Base-by-base conservation (phyloP, 163 green algal species). In the Chlorella variabilis region DNA sequence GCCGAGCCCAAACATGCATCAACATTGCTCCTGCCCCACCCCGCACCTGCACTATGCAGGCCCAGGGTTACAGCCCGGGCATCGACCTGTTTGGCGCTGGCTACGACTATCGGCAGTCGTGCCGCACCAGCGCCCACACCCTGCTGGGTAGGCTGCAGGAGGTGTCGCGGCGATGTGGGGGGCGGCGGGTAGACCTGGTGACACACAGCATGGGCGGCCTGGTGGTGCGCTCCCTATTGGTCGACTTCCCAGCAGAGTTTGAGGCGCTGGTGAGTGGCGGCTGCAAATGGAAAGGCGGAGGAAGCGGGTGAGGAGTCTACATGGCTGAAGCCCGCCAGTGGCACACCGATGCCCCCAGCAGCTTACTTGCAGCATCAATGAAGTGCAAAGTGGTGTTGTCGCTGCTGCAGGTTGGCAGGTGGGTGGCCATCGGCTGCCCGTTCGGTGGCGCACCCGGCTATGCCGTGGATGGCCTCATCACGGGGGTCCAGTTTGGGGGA, bases 171-270 rank as follows among this genome's bases (percentile, higher is more conserved):
- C 45, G 69, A 2, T 77, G 69, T 33, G 56, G 73, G 27, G 73
- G 73, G 51, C 34, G 3, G 31, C 88, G 84, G 62, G 78, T 89
- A n/a, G 86, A 90, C 67, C 39, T 92, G 4, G 82, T 92, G 29
- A 87, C 84, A 17, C 88, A 92, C 77, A 84, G 51, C 62, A 92
- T 92, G 87, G 88, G 88, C 0, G 87, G 87, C n/a, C 84, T 92
- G 29, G 71, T 92, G 21, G 77, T 91, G 59, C 86, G 86, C 38
- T 85, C 66, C 33, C 80, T 92, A 41, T 71, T 92, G 15, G 80
- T 79, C 2, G 54, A 88, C 13, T 66, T 80, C 25, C 77, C 84
- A 25, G 36, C 48, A 1, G 80, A 87, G 8, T 87, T 86, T 71
- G 71, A 77, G 56, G 31, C 42, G 34, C 82, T 87, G 59, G 88